Evolutionary conservation across 805 yeast species (phyloP), one percentile per base, ranked within the genome.

Genomic region (Ogataea glucozyma): DNA sequence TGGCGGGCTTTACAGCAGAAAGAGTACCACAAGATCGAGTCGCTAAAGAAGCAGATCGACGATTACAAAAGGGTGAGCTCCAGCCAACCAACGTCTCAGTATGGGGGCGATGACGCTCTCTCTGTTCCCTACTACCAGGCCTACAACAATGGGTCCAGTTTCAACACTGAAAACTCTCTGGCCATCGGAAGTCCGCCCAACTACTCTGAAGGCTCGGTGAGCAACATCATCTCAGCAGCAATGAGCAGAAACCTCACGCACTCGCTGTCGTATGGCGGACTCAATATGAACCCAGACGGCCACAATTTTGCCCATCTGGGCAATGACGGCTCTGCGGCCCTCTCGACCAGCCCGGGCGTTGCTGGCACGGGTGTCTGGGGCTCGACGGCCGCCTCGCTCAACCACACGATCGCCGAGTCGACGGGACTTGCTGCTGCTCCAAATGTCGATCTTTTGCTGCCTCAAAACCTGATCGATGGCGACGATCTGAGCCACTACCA

Each of bases 1-100:
- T 70, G 72, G 73, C 61, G 69, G 49, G 65, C 67, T 1, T 53
- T 60, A 24, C 72, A 66, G 41, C 69, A 66, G 44, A 57, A 59
- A 26, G 73, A 69, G 43, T 65, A 58, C 22, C 48, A 53, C 10
- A 56, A 61, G 26, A 58, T 66, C 40, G 52, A 58, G 16, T 44
- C 54, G 13, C 49, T 61, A 24, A 50, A 58, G 18, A 54, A 52
- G 13, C 52, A 57, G 22, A 36, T 53, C n/a, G 55, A 55, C 11
- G 55, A 49, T 9, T 30, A 32, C 26, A 43, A 40, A 24, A 40
- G 48, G 8, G 38, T 31, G 11, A 27, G n/a, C 23, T 8, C 47
- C 3, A 24, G 27, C 16, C 38, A 23, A 17, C 12, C 38, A 3
- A 11, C 21, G 4, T 16, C 29, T 16, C 38, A 34, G 17, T 34